phyloP scores from a whole-genome alignment of 352 stramenopile genomes.

The Phytophthora capsici region DNA sequence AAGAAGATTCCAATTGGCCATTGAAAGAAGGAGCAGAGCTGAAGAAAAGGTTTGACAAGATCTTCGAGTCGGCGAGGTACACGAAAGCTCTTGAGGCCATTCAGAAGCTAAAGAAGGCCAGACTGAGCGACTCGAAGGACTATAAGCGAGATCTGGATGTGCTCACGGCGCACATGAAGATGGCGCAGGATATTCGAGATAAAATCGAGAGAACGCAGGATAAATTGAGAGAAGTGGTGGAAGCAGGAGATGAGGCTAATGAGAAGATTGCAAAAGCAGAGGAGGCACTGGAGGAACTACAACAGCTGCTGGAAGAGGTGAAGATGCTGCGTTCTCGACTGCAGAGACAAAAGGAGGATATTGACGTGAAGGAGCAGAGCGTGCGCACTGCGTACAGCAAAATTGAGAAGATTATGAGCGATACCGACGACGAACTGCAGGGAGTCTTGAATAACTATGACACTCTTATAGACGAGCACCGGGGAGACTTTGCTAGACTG shows the following conservation, averaged over 20 bases:
- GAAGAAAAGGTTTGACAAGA: slow-evolving; percentile 99
- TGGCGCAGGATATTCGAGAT: slow-evolving; percentile 51
- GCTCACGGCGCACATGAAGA: slow-evolving; percentile 87
- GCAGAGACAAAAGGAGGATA: slow-evolving; percentile 43
- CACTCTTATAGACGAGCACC: slow-evolving; percentile 51
- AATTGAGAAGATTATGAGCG: slow-evolving; percentile 76
- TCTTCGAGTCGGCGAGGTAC: slow-evolving; percentile 99
- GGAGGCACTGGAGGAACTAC: slow-evolving; percentile 61
- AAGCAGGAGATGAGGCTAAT: slow-evolving; percentile 43
- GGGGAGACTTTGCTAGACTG: slow-evolving; percentile 38
- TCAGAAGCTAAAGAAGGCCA: slow-evolving; percentile 93
- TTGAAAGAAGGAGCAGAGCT: slow-evolving; percentile 95
- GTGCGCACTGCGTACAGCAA: slow-evolving; percentile 49
- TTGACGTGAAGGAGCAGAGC: slow-evolving; percentile 46
- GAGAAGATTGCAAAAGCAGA: slow-evolving; percentile 52
- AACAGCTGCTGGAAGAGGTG: slow-evolving; percentile 56
- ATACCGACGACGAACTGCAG: slow-evolving; percentile 68
- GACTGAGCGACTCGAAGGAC: slow-evolving; percentile 86
- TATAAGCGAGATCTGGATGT: slow-evolving; percentile 94
- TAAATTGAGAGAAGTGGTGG: slow-evolving; percentile 45
- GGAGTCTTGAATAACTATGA: slow-evolving; percentile 65
- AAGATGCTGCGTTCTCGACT: slow-evolving; percentile 40
- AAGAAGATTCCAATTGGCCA: slow-evolving; percentile 98
- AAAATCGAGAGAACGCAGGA: slow-evolving; percentile 59
- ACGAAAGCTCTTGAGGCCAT: slow-evolving; percentile 98